phyloP scores from a whole-genome alignment of 129 eudicot species.

The Apium graveolens region DNA sequence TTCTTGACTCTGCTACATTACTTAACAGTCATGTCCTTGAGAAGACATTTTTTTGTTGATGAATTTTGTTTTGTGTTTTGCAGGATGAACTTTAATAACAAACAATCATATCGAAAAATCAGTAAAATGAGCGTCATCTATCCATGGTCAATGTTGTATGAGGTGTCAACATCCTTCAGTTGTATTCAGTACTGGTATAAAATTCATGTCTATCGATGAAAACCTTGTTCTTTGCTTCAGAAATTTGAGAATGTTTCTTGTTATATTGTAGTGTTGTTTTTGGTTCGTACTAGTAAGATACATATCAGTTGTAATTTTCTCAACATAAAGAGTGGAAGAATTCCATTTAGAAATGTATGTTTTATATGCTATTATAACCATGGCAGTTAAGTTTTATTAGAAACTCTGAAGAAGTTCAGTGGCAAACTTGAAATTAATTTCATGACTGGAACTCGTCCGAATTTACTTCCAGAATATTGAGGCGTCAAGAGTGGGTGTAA shows the following conservation, averaged over 20 bases:
- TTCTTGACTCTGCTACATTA: neutral
- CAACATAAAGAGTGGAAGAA: neutral
- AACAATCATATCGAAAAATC: neutral
- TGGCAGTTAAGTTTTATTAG: too few species aligned
- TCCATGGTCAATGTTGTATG: neutral
- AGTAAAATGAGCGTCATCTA: neutral
- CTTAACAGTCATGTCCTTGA: neutral
- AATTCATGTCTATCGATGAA: neutral
- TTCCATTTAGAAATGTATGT: neutral
- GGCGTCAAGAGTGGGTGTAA: too few species aligned
- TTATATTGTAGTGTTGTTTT: neutral
- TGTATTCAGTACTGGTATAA: neutral
- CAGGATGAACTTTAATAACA: conserved; percentile 1
- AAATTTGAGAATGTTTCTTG: neutral
- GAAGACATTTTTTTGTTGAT: neutral
- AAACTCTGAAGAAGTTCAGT: too few species aligned
- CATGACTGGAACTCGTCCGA: too few species aligned
- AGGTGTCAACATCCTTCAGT: neutral
- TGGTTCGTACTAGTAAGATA: neutral
- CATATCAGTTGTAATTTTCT: neutral
- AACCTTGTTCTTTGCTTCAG: neutral
- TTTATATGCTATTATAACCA: too few species aligned
- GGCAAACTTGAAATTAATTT: too few species aligned
- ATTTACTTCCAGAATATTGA: too few species aligned
- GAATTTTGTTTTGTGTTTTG: neutral